phyloP scores from a whole-genome alignment of 1,284 basidiomycete species.

The Melampsora americana region DNA sequence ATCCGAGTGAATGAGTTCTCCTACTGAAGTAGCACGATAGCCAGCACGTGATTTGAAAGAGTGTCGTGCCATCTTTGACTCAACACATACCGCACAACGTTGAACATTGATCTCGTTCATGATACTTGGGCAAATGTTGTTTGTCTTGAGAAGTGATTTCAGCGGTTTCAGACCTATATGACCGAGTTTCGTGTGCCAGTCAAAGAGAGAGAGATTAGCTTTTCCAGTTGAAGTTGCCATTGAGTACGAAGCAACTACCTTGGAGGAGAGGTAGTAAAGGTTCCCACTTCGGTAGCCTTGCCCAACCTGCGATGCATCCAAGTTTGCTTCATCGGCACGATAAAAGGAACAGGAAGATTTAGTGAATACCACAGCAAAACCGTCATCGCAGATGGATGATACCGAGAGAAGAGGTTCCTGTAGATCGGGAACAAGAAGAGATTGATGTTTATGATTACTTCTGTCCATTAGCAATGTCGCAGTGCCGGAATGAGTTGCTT shows the following conservation, averaged over 20 bases:
- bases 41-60: not conserved
- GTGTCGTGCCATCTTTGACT: not conserved
- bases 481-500: not conserved
- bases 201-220: too few relatives aligned
- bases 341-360: not conserved
- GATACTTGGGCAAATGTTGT: not conserved
- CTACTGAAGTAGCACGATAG: not conserved
- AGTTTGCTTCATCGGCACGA: not conserved
- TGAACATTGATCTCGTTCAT: slow-evolving; percentile 24
- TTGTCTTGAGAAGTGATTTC: not conserved
- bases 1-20: slow-evolving; percentile 18
- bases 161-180: slow-evolving; percentile 9
- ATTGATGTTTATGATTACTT: not conserved
- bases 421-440: not conserved
- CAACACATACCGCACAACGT: not conserved
- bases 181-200: not conserved
- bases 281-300: slow-evolving; percentile 1
- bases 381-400: not conserved
- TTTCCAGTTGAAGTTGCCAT: too few relatives aligned
- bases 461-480: not conserved
- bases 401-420: slow-evolving; percentile 18
- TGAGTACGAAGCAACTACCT: too few relatives aligned
- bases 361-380: slow-evolving; percentile 3
- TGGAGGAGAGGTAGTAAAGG: too few relatives aligned
- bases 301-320: not conserved